These are phyloP conservation scores for Melanomma pulvis-pyrius DNA, from an alignment of 495 filamentous ascomycete species.

Conservation along the genomic window DNA sequence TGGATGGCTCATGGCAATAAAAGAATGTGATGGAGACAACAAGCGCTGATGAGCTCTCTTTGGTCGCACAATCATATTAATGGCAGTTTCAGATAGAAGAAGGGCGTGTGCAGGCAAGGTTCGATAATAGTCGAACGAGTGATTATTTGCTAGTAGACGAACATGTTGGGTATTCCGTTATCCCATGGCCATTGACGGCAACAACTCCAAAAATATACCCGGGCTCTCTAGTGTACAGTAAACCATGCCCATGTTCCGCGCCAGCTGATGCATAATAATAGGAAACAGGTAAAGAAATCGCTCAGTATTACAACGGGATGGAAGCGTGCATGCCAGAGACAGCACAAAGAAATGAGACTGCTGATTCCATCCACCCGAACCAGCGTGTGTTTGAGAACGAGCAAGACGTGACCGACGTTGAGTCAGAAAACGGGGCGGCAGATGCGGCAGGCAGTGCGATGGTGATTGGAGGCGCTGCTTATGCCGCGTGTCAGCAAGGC, in stretches of 20 bases:
- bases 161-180: constrained; percentile 29
- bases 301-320: constrained; percentile 36
- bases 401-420: constrained; percentile 21
- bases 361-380: constrained; percentile 36
- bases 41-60: not conserved
- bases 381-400: constrained; percentile 34
- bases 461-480: constrained; percentile 14
- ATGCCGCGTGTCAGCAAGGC: constrained; percentile 12
- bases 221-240: constrained; percentile 15
- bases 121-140: constrained; percentile 7
- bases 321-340: constrained; percentile 13
- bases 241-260: constrained; percentile 25
- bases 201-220: constrained; percentile 16
- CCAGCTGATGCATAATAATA: constrained; percentile 32
- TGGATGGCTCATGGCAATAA: not conserved
- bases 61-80: not conserved
- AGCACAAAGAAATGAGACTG: constrained; percentile 11
- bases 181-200: constrained; percentile 5
- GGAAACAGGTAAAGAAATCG: constrained; percentile 30
- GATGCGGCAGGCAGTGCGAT: constrained; percentile 4
- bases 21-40: not conserved
- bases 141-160: constrained; percentile 2
- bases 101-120: not conserved
- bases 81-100: constrained; percentile 1
- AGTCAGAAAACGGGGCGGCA: constrained; percentile 24